phyloP scores from a whole-genome alignment of 106 monocot genomes.

The Dendrobium chrysotoxum region DNA sequence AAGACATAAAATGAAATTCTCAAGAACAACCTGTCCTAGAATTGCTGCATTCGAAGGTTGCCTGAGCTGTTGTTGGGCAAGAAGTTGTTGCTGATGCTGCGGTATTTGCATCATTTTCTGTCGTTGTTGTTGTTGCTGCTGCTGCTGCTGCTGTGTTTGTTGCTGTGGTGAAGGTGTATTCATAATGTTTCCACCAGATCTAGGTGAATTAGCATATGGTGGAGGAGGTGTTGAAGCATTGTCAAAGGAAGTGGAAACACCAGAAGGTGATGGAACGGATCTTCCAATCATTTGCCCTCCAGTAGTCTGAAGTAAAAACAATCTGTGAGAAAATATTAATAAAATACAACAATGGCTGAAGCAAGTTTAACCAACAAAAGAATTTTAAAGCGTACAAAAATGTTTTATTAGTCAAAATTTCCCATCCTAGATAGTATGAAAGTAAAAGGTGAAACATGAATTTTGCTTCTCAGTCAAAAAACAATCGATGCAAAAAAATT shows the following conservation, averaged over 20 bases:
- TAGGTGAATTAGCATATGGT: conserved; percentile 79
- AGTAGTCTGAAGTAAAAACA: conserved; percentile 34
- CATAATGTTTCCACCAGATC: conserved; percentile 80
- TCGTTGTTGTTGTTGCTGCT: conserved; percentile 9
- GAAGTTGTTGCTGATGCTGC: conserved; percentile 60
- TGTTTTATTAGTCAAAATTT: not conserved
- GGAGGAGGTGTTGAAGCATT: conserved; percentile 90
- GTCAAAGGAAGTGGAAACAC: conserved; percentile 51
- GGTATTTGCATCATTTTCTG: conserved; percentile 60
- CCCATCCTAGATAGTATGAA: not conserved
- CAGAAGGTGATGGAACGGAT: conserved; percentile 74
- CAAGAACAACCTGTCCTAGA: conserved; percentile 39
- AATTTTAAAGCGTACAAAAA: not conserved
- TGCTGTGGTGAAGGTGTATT: conserved; percentile 92
- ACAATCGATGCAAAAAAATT: not conserved
- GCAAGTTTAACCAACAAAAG: conserved; percentile 1
- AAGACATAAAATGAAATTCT: conserved; percentile 2
- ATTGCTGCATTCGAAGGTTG: conserved; percentile 47
- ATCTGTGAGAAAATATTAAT: not conserved
- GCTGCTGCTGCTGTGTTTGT: conserved; percentile 65
- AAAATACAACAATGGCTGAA: not conserved
- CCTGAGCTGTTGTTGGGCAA: conserved; percentile 65
- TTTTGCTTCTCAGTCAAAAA: not conserved
- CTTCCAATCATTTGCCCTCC: conserved; percentile 69
- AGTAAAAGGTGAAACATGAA: not conserved